Evolutionary conservation across 192 early-diverging fungal genomes (phyloP), one percentile per base, ranked within the genome.

Genomic region (Backusella sp.): DNA sequence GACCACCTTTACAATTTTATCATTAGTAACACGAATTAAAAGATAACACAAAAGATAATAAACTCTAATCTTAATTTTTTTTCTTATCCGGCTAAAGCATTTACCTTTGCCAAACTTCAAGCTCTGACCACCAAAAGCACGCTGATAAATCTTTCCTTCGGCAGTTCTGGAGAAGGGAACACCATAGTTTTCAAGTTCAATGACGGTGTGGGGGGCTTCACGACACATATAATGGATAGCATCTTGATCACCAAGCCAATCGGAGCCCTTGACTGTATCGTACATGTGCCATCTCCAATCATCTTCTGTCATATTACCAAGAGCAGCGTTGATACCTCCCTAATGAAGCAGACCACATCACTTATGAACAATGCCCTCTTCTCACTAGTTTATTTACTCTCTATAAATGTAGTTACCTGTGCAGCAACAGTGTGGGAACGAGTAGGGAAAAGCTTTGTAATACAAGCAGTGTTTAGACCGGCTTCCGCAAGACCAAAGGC

Each of bases 281-380:
- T 98, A 99, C 98, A 99, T 99, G 83, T 99, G 98, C 98, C 98
- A 99, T 86, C 97, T 91, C 98, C 98, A 99, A 88, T 99, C 98
- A 84, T 99, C 98, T 86, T 99, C 95, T 76, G 92, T 91, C 96
- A 99, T 98, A 86, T 99, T 99, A 68, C 98, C 98, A 53, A 99
- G 91, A 65, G 98, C 98, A 76, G 98, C 98, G 85, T 99, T 99
- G 85, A 99, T 95, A 79, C 98, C 98, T 75, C 97, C 97, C 90
- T 90, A 78, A 39, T 39, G 37, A 39, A 39, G 9, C n/a, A 17
- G 36, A 35, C 56, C 14, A 17, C 42, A 44, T 44, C 4, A 44
- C 14, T 17, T 5, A 44, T 44, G 15, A 44, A 17, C 17, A 8
- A 53, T 34, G 28, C 15, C 14, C 14, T 9, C 4, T 49, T 49